Base-by-base conservation (phyloP, 768 basidiomycete species). In the Pleurotus tuber-regium region DNA sequence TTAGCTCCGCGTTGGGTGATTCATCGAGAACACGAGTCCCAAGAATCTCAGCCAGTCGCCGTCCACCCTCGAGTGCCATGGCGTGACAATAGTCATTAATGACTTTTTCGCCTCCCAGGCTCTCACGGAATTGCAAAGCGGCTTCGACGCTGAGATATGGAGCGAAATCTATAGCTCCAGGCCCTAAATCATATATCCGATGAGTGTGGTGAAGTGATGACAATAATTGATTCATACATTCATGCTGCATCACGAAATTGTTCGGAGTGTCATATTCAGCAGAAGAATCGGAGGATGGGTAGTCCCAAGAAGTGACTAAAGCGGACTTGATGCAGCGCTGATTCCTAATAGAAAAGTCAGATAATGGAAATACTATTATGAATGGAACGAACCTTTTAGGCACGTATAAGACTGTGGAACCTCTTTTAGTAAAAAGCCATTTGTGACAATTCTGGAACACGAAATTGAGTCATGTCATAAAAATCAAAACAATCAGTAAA, bases 41-140 rank as follows among this genome's bases (percentile, higher is more conserved):
- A 35, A 91, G 71, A 6, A 81, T 65, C 52, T 80, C 70, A 1
- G 84, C 82, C 6, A 92, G 69, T 8, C 63, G 61, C 53, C 71
- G 75, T 0, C 87, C 90, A 6, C 89, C 92, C 38, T 76, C 63
- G 2, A 87, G 53, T 3, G 89, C 92, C 4, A 92, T 73, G 7
- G 71, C 59, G 63, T 84, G 86, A 57, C 83, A 89, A 63, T 92
- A 92, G 6, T 69, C 67, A 56, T 78, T 80, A 53, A 94, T 93
- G 39, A 72, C 75, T 21, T 76, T 64, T 63, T 94, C 91, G 4
- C 92, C 90, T 1, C 92, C 91, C 2, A 92, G 65, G 70, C 78
- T 79, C 52, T 76, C 61, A 24, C 92, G 80, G 68, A 93, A 93
- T 25, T 83, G 77, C 4, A 92, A 63, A 0, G 90, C 91, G 80